Percentiles rank a stretch among this genome's conserved stretches.
Evolutionary conservation across 1,284 basidiomycete species (phyloP).

Genomic region (Coriolopsis trogii): DNA sequence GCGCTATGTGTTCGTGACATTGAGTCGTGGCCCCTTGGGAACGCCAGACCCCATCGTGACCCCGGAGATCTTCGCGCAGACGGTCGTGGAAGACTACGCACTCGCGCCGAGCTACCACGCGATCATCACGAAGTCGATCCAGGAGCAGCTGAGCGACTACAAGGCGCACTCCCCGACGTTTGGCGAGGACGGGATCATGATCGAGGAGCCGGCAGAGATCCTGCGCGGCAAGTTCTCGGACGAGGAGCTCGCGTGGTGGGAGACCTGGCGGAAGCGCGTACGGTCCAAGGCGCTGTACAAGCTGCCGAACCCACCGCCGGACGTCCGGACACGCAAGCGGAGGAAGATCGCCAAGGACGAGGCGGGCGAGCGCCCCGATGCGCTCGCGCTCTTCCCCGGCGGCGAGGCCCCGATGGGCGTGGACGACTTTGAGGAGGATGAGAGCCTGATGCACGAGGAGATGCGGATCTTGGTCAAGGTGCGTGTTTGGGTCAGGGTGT

Average conservation of each 20-base stretch:
- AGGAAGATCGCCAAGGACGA: constrained; percentile 39
- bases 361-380: constrained; percentile 14
- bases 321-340: constrained; percentile 37
- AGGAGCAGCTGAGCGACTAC: constrained; percentile 86
- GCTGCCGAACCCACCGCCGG: constrained; percentile 24
- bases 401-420: constrained; percentile 29
- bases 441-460: constrained; percentile 72
- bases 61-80: constrained; percentile 88
- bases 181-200: constrained; percentile 37
- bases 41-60: constrained; percentile 81
- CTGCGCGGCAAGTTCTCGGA: constrained; percentile 53
- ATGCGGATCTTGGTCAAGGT: constrained; percentile 90
- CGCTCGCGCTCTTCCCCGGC: constrained; percentile 2
- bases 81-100: constrained; percentile 90
- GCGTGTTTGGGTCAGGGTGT: constrained; percentile 1
- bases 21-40: neutral
- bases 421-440: constrained; percentile 48
- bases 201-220: constrained; percentile 36
- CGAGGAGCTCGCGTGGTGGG: constrained; percentile 68
- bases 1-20: neutral
- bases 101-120: constrained; percentile 74
- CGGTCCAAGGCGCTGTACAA: constrained; percentile 37
- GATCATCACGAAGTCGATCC: constrained; percentile 83
- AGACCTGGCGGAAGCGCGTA: constrained; percentile 63
- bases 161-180: constrained; percentile 58